phyloP scores from a whole-genome alignment of 2,329 filamentous ascomycete species.

The Talaromyces albobiverticillius region DNA sequence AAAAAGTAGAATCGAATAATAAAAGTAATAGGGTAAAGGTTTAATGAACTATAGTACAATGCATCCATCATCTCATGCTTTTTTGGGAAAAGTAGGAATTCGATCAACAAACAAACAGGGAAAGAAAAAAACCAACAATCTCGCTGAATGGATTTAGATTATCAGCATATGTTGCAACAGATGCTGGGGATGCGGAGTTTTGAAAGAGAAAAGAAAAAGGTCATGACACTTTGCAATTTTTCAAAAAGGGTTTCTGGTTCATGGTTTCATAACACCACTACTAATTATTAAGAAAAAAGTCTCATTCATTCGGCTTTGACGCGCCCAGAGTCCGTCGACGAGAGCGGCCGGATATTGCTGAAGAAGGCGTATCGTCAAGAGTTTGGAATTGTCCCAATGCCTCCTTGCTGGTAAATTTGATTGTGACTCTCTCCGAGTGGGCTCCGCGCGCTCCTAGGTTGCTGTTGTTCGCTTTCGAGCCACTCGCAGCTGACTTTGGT shows the following conservation, averaged over 20 bases:
- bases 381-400: not conserved
- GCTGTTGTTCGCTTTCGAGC: not conserved
- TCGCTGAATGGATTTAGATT: not conserved
- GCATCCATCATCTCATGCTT: not conserved
- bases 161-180: not conserved
- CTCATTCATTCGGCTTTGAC: not conserved
- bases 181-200: not conserved
- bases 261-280: not conserved
- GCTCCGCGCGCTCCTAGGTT: not conserved
- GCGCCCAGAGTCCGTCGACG: slow-evolving; percentile 3
- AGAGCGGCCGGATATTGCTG: not conserved
- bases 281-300: not conserved
- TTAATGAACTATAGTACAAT: slow-evolving; percentile 9
- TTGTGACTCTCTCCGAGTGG: slow-evolving; percentile 1
- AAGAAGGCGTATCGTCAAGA: not conserved
- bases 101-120: too few species aligned
- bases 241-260: too few species aligned
- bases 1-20: not conserved
- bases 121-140: not conserved
- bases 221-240: not conserved
- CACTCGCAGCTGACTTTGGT: not conserved
- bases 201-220: not conserved
- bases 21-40: too few species aligned
- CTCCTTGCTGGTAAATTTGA: not conserved
- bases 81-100: not conserved